phyloP scores from a whole-genome alignment of 495 filamentous ascomycete genomes.

The Penicillium samsonianum region DNA sequence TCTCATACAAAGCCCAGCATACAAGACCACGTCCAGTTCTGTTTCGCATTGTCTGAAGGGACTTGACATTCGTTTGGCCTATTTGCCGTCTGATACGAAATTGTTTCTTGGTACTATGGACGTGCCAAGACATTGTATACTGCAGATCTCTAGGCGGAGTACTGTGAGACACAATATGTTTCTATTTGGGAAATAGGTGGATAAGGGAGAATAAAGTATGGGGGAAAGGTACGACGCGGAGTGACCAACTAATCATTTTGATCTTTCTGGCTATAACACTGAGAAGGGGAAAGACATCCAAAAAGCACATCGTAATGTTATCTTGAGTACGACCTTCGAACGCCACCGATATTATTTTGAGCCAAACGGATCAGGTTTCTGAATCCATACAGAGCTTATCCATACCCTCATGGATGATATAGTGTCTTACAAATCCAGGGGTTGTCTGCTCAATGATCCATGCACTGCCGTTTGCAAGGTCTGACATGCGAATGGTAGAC shows the following conservation, averaged over 20 bases:
- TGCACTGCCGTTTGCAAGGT: not conserved
- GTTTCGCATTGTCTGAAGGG: not conserved
- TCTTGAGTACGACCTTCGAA: not conserved
- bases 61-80: not conserved
- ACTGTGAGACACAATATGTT: not conserved
- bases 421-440: not conserved
- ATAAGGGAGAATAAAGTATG: not conserved
- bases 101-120: not conserved
- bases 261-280: not conserved
- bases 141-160: constrained; percentile 3
- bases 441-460: not conserved
- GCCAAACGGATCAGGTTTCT: not conserved
- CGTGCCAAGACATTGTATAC: constrained; percentile 13
- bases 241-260: not conserved
- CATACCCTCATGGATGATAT: not conserved
- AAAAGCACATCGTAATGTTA: not conserved
- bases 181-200: not conserved
- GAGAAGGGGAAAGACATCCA: not conserved
- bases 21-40: not conserved
- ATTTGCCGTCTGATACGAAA: not conserved
- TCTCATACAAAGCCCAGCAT: constrained; percentile 1
- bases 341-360: not conserved
- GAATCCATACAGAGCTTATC: not conserved
- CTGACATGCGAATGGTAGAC: not conserved
- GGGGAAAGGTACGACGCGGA: not conserved